Percentiles rank a stretch among this genome's conserved stretches.
These are phyloP conservation scores for Mucor velutinosus DNA, from an alignment of 371 early-diverging fungal genomes.

Conservation along the genomic window DNA sequence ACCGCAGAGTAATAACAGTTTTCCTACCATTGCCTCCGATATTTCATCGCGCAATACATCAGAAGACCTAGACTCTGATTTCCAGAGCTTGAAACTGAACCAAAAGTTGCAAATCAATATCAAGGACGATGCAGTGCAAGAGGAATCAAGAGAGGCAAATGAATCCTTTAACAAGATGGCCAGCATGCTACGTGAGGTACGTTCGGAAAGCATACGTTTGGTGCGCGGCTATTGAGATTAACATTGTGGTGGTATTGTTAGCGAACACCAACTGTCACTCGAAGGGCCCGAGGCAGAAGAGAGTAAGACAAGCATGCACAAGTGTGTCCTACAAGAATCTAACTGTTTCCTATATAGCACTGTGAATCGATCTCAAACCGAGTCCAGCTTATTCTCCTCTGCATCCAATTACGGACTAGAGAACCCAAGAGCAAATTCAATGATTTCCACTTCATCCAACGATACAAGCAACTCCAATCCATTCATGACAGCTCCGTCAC, in stretches of 20 bases:
- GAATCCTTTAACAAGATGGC: slow-evolving; percentile 21
- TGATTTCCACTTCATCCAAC: not conserved
- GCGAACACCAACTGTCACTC: slow-evolving; percentile 11
- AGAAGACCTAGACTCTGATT: slow-evolving; percentile 23
- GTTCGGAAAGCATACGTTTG: not conserved
- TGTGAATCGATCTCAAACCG: slow-evolving; percentile 11
- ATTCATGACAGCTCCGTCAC: slow-evolving; percentile 6
- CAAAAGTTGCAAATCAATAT: slow-evolving; percentile 22
- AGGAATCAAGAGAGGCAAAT: slow-evolving; percentile 13
- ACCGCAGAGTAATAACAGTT: slow-evolving; percentile 7
- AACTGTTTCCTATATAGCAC: not conserved
- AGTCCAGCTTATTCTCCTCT: not conserved
- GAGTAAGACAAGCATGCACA: slow-evolving; percentile 13
- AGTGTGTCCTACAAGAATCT: not conserved
- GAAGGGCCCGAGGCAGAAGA: slow-evolving; percentile 24
- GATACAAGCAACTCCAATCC: slow-evolving; percentile 3
- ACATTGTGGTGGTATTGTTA: not conserved
- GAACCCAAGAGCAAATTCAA: not conserved
- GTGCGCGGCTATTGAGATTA: not conserved
- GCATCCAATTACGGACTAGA: not conserved
- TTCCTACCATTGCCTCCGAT: slow-evolving; percentile 12
- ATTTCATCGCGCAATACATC: slow-evolving; percentile 13
- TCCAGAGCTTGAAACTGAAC: slow-evolving; percentile 17
- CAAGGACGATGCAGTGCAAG: slow-evolving; percentile 7
- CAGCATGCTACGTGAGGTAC: slow-evolving; percentile 24